A percentile compares a stretch with the other conserved stretches of the same genome.
These are phyloP conservation scores for Nelumbo lutea DNA, from an alignment of 164 flowering plant genomes.

Conservation along the genomic window DNA sequence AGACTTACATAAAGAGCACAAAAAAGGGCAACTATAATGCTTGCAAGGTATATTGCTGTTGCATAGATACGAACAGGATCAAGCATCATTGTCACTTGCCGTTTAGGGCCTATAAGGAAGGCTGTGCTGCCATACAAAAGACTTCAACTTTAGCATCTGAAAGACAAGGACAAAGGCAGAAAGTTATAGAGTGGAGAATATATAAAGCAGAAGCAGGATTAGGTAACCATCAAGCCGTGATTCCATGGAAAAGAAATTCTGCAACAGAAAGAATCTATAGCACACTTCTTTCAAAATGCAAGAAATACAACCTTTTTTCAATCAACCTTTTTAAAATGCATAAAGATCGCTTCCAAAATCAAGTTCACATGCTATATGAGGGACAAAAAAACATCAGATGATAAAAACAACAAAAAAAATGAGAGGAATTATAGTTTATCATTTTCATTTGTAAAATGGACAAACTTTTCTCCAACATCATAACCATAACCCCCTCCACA, in stretches of 20 bases:
- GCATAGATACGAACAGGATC: conserved; percentile 96
- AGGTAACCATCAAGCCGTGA: not conserved
- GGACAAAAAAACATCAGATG: too few species aligned
- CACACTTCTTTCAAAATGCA: not conserved
- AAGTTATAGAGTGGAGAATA: conserved; percentile 10
- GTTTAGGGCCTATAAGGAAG: conserved; percentile 88
- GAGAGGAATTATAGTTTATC: too few species aligned
- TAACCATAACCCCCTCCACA: too few species aligned
- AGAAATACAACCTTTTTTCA: not conserved
- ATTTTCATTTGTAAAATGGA: too few species aligned
- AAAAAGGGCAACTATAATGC: conserved; percentile 72
- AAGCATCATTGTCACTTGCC: conserved; percentile 92
- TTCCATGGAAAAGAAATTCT: not conserved
- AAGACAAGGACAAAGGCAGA: conserved; percentile 10
- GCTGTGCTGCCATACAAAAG: conserved; percentile 86
- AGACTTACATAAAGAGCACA: conserved; percentile 90
- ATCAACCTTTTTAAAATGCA: too few species aligned
- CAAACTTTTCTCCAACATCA: too few species aligned
- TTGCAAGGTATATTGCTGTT: conserved; percentile 75
- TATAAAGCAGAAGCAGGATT: not conserved
- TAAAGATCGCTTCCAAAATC: too few species aligned
- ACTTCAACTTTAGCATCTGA: conserved; percentile 38
- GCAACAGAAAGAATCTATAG: not conserved
- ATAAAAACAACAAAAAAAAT: too few species aligned
- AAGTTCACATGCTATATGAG: too few species aligned